Evolutionary conservation across 495 filamentous ascomycete species (phyloP).

Genomic region (Penicillium verhagenii): DNA sequence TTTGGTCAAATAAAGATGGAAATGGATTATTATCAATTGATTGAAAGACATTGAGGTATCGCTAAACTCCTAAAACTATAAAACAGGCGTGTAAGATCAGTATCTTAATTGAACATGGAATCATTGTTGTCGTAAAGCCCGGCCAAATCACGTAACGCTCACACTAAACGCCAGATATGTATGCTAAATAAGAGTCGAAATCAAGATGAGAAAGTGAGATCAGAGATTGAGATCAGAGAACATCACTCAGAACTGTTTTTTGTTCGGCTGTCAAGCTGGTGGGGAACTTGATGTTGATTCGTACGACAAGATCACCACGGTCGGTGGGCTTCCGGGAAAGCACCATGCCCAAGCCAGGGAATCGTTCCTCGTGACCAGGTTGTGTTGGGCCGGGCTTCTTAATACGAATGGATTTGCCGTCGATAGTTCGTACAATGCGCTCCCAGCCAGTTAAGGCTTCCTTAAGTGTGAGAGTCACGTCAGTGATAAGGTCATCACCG

Average conservation of each 20-base stretch:
- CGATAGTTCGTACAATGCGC: slow-evolving; percentile 87
- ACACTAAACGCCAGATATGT: slow-evolving; percentile 30
- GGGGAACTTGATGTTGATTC: slow-evolving; percentile 89
- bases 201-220: no score
- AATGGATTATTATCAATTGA: background rate
- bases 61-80: background rate
- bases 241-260: slow-evolving; percentile 75
- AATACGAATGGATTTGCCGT: slow-evolving; percentile 77
- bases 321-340: slow-evolving; percentile 81
- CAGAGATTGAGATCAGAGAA: slow-evolving; percentile 47
- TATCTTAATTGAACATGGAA: background rate
- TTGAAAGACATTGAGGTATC: background rate
- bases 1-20: no score
- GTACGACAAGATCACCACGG: slow-evolving; percentile 85
- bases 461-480: slow-evolving; percentile 81
- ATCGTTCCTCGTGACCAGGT: slow-evolving; percentile 76
- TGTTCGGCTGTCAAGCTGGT: slow-evolving; percentile 67
- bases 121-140: slow-evolving; percentile 7
- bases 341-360: slow-evolving; percentile 85
- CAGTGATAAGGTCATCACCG: slow-evolving; percentile 78
- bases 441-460: slow-evolving; percentile 97
- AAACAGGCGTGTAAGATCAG: background rate
- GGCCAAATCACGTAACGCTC: slow-evolving; percentile 13
- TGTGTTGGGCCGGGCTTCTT: slow-evolving; percentile 78
- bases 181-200: slow-evolving; percentile 36